Base-by-base conservation (phyloP, 495 filamentous ascomycete genomes). In the Tuber borchii region DNA sequence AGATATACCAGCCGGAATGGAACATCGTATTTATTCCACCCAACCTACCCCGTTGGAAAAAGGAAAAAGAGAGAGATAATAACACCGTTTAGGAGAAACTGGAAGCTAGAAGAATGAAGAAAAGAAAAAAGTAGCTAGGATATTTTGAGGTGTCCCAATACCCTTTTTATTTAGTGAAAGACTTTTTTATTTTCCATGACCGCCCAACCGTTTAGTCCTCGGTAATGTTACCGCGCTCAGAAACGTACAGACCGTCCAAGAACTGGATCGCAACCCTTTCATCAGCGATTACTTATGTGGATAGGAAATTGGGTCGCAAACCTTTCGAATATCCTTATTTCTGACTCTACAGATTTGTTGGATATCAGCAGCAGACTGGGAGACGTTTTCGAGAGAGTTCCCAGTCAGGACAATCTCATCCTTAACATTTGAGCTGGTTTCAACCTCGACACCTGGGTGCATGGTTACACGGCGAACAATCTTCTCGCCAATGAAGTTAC, bases 281-380 rank as follows among this genome's bases (percentile, higher is more conserved):
- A 56, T 56, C 73, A 37, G 65, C 39, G 6, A 31, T 45, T 16
- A 44, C 19, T 45, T 51, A 77, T 78, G 7, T 72, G 17, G 39
- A 34, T 2, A 20, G 40, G 44, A 19, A 12, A 48, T 70, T 42
- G 75, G 74, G 56, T 65, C 26, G 26, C 87, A 76, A 81, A 97
- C 93, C 93, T 98, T 97, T 87, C 96, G 94, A 89, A 99, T 98
- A 97, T 99, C 95, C 93, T 99, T 99, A 91, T 99, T 98, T 84
- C 92, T 90, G 86, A 97, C 95, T 87, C 91, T 89, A 92, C 95
- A 99, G 87, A 95, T 93, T 87, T 99, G 95, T 90, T 99, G 95
- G 86, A 99, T 97, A 85, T 98, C 95, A 84, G 95, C 95, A 74
- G 95, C 95, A 83, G 90, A 93, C 89, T 99, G 95, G 82, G 95